Evolutionary conservation across 768 basidiomycete genomes (phyloP).

Genomic region (Cyathus striatus): DNA sequence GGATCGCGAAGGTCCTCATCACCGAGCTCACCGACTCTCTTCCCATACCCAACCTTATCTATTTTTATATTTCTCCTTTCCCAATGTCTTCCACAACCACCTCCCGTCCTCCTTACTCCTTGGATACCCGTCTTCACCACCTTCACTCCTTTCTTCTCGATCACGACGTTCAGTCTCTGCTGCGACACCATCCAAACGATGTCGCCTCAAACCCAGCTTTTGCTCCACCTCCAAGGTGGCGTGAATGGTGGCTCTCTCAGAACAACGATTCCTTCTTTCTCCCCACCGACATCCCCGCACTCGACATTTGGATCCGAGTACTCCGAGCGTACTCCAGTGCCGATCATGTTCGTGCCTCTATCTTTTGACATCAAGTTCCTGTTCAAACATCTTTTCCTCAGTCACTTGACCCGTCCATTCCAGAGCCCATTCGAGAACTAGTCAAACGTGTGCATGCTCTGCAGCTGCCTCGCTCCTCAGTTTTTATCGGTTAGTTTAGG

Average conservation of each 20-base stretch:
- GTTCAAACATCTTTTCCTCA: too few relatives aligned
- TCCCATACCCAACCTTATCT: too few relatives aligned
- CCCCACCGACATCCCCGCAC: slow-evolving; percentile 10
- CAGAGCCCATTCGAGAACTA: background rate
- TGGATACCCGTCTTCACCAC: background rate
- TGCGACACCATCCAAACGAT: slow-evolving; percentile 48
- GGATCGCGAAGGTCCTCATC: too few relatives aligned
- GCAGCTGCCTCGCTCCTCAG: background rate
- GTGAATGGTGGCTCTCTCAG: background rate
- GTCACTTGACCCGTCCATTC: background rate
- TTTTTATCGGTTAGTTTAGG: background rate
- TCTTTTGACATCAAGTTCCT: background rate
- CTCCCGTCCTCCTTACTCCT: too few relatives aligned
- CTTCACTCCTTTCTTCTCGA: slow-evolving; percentile 7
- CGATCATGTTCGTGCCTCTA: background rate
- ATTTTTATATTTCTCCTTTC: too few relatives aligned
- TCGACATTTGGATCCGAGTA: slow-evolving; percentile 14
- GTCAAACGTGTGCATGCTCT: background rate
- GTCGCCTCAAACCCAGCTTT: slow-evolving; percentile 11
- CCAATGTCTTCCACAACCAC: too few relatives aligned
- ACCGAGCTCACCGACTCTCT: background rate
- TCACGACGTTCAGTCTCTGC: slow-evolving; percentile 22
- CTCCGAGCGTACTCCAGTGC: background rate
- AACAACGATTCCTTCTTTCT: slow-evolving; percentile 10
- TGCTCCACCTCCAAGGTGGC: slow-evolving; percentile 15